These are phyloP conservation scores for Colletotrichum nymphaeae DNA, from an alignment of 2,329 filamentous ascomycete species.

Conservation along the genomic window DNA sequence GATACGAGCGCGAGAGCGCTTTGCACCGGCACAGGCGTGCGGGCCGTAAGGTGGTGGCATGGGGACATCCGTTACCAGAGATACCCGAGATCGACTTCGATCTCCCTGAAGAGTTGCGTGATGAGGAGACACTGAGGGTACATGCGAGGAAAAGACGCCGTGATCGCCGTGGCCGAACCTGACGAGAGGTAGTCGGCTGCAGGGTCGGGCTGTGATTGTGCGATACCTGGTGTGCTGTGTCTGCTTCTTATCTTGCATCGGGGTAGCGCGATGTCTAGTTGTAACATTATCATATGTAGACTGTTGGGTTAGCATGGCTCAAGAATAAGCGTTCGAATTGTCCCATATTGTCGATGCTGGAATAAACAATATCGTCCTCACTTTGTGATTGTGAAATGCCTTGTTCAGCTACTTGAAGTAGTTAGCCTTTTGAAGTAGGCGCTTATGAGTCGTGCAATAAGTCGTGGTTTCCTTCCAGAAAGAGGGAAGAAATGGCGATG, in stretches of 20 bases:
- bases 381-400: neutral
- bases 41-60: slow-evolving; percentile 78
- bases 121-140: slow-evolving; percentile 66
- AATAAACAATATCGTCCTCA: too few relatives aligned
- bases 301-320: slow-evolving; percentile 20
- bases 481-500: neutral
- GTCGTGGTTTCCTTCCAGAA: neutral
- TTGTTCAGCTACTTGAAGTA: neutral
- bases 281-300: slow-evolving; percentile 33
- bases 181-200: slow-evolving; percentile 30
- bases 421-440: neutral
- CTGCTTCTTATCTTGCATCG: slow-evolving; percentile 17
- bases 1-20: slow-evolving; percentile 82
- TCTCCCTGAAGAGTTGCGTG: slow-evolving; percentile 73
- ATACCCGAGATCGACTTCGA: slow-evolving; percentile 77
- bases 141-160: slow-evolving; percentile 73
- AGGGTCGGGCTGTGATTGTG: neutral
- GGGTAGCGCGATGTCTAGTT: slow-evolving; percentile 7
- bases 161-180: slow-evolving; percentile 64
- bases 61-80: slow-evolving; percentile 85
- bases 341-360: neutral
- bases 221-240: neutral
- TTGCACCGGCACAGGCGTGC: slow-evolving; percentile 78
- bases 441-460: neutral
- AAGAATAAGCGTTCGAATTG: slow-evolving; percentile 33